Conservation (phyloP, 2,329 filamentous ascomycete genomes). For the Neonectria sp. region DNA sequence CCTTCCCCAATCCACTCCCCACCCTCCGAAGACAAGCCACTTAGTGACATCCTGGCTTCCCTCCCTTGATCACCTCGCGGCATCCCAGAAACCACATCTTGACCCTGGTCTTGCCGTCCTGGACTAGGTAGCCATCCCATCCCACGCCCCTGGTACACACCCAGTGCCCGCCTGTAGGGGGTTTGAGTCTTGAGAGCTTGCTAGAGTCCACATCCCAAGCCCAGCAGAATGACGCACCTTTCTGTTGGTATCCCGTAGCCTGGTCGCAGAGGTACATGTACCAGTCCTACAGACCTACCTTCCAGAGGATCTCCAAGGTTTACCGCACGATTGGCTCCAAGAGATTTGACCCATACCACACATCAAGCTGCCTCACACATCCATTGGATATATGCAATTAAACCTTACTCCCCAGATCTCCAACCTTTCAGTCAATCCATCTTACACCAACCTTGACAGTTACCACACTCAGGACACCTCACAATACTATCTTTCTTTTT, state of each 20-base stretch:
- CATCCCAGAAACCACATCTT: constrained; percentile 41
- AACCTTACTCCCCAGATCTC: constrained; percentile 45
- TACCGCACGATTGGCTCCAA: constrained; percentile 52
- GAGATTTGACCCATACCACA: constrained; percentile 49
- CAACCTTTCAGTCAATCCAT: constrained; percentile 39
- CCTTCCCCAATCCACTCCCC: constrained; percentile 23
- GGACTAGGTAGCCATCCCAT: constrained; percentile 36
- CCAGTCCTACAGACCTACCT: constrained; percentile 42
- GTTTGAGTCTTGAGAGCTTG: constrained; percentile 36
- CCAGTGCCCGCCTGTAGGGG: constrained; percentile 37
- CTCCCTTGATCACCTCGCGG: constrained; percentile 47
- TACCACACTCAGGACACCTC: constrained; percentile 31
- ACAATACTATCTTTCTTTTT: constrained; percentile 35
- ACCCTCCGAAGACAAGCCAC: constrained; percentile 37
- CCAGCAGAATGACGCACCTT: constrained; percentile 45
- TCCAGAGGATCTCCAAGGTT: constrained; percentile 49
- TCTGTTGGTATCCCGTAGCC: constrained; percentile 44
- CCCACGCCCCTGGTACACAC: constrained; percentile 35
- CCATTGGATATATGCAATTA: constrained; percentile 49
- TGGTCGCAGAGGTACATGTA: no score
- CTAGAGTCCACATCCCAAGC: constrained; percentile 37
- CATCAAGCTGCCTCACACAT: constrained; percentile 43
- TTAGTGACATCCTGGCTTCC: no score
- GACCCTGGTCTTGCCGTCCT: constrained; percentile 38
- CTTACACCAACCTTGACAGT: constrained; percentile 45